Conservation (phyloP, 2,329 filamentous ascomycete species). For the Bipolaris sorokiniana region DNA sequence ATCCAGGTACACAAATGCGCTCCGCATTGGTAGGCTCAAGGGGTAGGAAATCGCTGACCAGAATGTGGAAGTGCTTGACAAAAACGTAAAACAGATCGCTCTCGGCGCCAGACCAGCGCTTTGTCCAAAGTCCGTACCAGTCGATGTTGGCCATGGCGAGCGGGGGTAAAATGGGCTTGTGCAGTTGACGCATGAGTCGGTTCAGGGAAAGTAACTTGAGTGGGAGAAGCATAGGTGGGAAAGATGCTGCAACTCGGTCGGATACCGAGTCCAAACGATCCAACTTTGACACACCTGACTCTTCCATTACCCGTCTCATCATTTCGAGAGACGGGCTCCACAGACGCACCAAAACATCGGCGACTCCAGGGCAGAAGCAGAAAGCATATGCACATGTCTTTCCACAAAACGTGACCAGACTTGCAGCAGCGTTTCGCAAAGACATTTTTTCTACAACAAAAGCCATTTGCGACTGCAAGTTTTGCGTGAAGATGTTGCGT, state of each 20-base stretch:
- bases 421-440: constrained; percentile 70
- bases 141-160: constrained; percentile 73
- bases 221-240: constrained; percentile 69
- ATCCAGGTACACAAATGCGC: constrained; percentile 72
- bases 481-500: constrained; percentile 82
- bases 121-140: constrained; percentile 85
- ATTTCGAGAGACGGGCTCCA: constrained; percentile 75
- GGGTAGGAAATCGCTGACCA: constrained; percentile 69
- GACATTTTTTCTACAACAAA: constrained; percentile 92
- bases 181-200: constrained; percentile 64
- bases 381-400: constrained; percentile 93
- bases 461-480: constrained; percentile 80
- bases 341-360: constrained; percentile 80
- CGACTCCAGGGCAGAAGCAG: constrained; percentile 86
- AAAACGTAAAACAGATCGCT: constrained; percentile 93
- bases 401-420: constrained; percentile 79
- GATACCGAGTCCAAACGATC: constrained; percentile 57
- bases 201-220: constrained; percentile 69
- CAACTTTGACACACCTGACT: constrained; percentile 66
- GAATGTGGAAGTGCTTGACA: constrained; percentile 82
- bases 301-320: constrained; percentile 73
- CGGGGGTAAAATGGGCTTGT: constrained; percentile 69
- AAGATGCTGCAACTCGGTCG: constrained; percentile 70
- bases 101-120: constrained; percentile 84
- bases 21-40: constrained; percentile 59